These are phyloP conservation scores for Pseudogymnoascus sp. DNA, from an alignment of 2,329 filamentous ascomycete genomes.

Conservation along the genomic window DNA sequence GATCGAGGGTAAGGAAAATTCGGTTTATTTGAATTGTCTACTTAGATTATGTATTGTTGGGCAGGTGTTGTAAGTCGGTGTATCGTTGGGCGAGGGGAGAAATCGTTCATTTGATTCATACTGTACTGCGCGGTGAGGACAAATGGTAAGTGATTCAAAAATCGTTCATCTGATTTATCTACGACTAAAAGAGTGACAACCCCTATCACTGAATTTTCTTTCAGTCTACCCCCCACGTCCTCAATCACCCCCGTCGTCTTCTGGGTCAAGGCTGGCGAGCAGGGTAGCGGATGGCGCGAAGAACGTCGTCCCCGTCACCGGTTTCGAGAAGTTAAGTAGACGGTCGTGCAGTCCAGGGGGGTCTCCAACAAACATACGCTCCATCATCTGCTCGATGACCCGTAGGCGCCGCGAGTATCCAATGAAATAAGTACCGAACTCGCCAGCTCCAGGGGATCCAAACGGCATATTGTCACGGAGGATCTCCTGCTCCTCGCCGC, in stretches of 20 bases:
- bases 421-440: conserved; percentile 52
- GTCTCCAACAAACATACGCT: conserved; percentile 47
- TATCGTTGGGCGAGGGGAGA: too few relatives aligned
- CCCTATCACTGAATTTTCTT: neutral
- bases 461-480: conserved; percentile 54
- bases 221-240: neutral
- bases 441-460: conserved; percentile 40
- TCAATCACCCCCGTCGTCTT: neutral
- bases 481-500: conserved; percentile 43
- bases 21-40: neutral
- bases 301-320: conserved; percentile 44
- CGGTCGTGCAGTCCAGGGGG: conserved; percentile 47
- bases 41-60: too few relatives aligned
- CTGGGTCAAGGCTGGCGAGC: conserved; percentile 23
- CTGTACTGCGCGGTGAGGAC: neutral
- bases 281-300: conserved; percentile 40
- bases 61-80: too few relatives aligned
- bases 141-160: neutral
- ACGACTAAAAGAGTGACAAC: neutral
- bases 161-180: neutral
- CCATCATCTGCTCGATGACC: conserved; percentile 50
- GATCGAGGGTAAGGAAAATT: neutral
- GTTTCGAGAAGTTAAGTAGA: conserved; percentile 44
- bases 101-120: too few relatives aligned
- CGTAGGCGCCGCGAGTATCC: conserved; percentile 44